These are phyloP conservation scores for Pilaira anomala DNA, from an alignment of 192 early-diverging fungal genomes.

Conservation along the genomic window DNA sequence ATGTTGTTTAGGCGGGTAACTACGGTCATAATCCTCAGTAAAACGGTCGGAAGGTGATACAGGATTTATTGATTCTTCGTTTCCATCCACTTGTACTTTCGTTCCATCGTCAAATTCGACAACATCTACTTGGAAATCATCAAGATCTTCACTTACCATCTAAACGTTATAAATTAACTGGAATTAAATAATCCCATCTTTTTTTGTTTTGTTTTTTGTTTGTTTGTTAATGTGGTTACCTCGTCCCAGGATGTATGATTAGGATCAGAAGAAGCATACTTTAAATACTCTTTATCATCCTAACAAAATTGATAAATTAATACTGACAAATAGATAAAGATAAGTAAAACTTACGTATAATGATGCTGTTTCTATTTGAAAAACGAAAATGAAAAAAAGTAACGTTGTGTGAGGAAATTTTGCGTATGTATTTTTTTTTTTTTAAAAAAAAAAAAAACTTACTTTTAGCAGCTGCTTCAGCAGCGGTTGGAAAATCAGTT, in stretches of 20 bases:
- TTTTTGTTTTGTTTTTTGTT: not conserved
- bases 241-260: conserved; percentile 26
- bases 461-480: conserved; percentile 7
- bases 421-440: not conserved
- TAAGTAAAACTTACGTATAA: not conserved
- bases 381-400: not conserved
- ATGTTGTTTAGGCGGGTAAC: conserved; percentile 29
- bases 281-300: conserved; percentile 14
- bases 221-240: not conserved
- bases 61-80: not conserved
- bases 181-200: not conserved
- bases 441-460: conserved; percentile 1
- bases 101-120: conserved; percentile 34
- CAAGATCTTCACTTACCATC: conserved; percentile 37
- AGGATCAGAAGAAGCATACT: conserved; percentile 9
- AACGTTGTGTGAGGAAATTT: not conserved
- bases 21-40: conserved; percentile 38
- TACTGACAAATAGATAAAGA: not conserved
- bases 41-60: conserved; percentile 36
- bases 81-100: conserved; percentile 14
- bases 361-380: not conserved
- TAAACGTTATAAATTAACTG: conserved; percentile 8
- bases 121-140: conserved; percentile 23
- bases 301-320: not conserved
- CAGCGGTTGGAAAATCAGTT: conserved; percentile 9